Evolutionary conservation across 2,329 filamentous ascomycete species (phyloP).

Genomic region (Diaporthe batatas): DNA sequence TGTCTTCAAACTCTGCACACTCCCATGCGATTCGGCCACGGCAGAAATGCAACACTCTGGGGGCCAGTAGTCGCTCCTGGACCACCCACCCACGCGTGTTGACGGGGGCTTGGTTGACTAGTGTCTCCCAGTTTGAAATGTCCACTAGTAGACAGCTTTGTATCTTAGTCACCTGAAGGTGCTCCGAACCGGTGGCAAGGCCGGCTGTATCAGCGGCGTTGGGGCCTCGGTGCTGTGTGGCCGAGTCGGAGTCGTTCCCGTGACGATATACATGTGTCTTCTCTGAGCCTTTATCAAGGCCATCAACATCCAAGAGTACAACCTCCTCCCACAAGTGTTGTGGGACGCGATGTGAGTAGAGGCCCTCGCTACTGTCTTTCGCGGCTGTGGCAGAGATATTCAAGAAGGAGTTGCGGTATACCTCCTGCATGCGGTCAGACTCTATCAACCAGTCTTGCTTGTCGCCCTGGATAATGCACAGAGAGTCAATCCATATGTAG

Average conservation of each 20-base stretch:
- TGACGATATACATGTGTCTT: too few relatives aligned
- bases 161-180: neutral
- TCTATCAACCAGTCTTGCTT: conserved; percentile 43
- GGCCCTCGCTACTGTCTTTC: conserved; percentile 31
- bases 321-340: conserved; percentile 33
- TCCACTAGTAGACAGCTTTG: conserved; percentile 19
- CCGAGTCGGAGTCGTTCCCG: too few relatives aligned
- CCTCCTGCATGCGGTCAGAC: conserved; percentile 41
- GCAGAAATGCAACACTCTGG: conserved; percentile 45
- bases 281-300: neutral
- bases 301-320: conserved; percentile 3
- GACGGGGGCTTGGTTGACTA: conserved; percentile 32
- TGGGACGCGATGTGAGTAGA: conserved; percentile 27
- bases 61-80: conserved; percentile 46
- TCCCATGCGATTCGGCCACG: conserved; percentile 44
- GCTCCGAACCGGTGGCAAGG: neutral
- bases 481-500: conserved; percentile 41
- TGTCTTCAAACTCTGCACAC: conserved; percentile 38
- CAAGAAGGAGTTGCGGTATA: conserved; percentile 43
- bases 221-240: neutral
- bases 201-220: neutral
- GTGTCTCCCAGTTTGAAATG: conserved; percentile 29
- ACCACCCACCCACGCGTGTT: conserved; percentile 46
- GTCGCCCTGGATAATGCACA: conserved; percentile 39
- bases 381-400: conserved; percentile 44